Percentiles rank a stretch among this genome's conserved stretches.
Conservation (phyloP, 306 rosid species). For the Begonia peltatifolia region DNA sequence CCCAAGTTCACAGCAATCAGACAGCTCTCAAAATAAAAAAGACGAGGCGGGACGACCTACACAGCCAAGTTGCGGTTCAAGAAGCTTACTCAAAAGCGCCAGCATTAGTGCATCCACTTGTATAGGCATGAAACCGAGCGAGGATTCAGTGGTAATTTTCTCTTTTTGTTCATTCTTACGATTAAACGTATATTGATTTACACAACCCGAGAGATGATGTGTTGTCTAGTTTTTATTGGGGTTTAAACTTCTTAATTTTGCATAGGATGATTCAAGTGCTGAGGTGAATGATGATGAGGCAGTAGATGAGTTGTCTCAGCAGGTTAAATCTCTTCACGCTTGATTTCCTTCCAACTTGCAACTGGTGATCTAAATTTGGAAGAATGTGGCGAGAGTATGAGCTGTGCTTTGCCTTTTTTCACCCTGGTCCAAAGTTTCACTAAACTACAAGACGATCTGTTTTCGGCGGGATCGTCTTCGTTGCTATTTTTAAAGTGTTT, state of each 20-base stretch:
- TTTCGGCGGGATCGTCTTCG: too few species aligned
- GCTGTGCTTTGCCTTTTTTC: too few species aligned
- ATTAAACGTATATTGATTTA: too few species aligned
- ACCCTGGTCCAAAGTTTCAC: too few species aligned
- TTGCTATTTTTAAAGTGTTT: too few species aligned
- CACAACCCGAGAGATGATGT: too few species aligned
- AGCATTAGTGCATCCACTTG: slow-evolving; percentile 94
- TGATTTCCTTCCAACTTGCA: slow-evolving; percentile 11
- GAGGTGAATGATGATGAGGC: slow-evolving; percentile 34
- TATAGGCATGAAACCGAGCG: slow-evolving; percentile 28
- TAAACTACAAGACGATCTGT: too few species aligned
- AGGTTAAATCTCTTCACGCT: slow-evolving; percentile 30
- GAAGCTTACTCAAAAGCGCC: slow-evolving; percentile 81
- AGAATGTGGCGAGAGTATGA: too few species aligned
- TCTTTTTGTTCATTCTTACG: not conserved
- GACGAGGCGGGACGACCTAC: slow-evolving; percentile 31
- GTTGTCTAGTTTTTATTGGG: too few species aligned
- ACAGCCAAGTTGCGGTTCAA: slow-evolving; percentile 22
- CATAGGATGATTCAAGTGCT: slow-evolving; percentile 30
- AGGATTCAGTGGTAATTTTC: slow-evolving; percentile 44
- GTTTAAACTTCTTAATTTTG: slow-evolving; percentile 1
- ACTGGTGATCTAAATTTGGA: too few species aligned
- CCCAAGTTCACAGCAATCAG: slow-evolving; percentile 17
- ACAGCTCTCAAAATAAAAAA: slow-evolving; percentile 18
- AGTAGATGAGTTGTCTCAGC: slow-evolving; percentile 39